A percentile compares a stretch with the other conserved stretches of the same genome.
Conservation (phyloP, 129 eudicot genomes). For the Heracleum sosnowskyi region DNA sequence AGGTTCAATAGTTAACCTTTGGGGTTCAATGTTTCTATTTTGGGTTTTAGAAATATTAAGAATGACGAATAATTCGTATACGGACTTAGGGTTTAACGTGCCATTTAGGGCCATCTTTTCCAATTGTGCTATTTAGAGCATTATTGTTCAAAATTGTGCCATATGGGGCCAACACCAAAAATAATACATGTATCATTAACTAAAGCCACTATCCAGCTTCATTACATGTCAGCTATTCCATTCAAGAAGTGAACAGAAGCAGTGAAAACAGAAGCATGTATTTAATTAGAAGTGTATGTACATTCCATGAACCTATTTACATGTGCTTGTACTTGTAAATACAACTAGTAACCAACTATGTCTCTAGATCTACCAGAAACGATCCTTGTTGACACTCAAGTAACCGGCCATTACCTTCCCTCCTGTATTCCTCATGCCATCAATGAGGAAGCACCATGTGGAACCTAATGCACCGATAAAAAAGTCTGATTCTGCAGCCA, state of each 20-base stretch:
- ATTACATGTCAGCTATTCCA: no score
- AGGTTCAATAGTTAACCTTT: no score
- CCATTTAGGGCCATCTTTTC: no score
- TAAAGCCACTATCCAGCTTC: not conserved
- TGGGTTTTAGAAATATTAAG: no score
- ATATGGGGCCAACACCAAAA: no score
- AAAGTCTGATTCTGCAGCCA: constrained; percentile 91
- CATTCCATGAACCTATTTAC: constrained; percentile 5
- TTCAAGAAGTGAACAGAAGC: not conserved
- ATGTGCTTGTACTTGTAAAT: not conserved
- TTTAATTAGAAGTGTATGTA: not conserved
- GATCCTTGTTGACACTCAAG: constrained; percentile 89
- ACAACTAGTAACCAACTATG: not conserved
- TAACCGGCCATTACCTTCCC: constrained; percentile 99
- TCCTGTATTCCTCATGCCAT: constrained; percentile 96
- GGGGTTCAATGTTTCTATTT: no score
- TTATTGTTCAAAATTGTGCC: no score
- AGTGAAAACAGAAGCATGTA: not conserved
- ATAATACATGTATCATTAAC: no score
- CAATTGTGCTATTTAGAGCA: no score
- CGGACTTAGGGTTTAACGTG: no score
- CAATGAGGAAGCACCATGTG: constrained; percentile 94
- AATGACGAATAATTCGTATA: no score
- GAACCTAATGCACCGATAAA: constrained; percentile 97
- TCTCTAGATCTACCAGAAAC: constrained; percentile 58